Percentiles rank a stretch among this genome's conserved stretches.
Evolutionary conservation across 305 asterid genomes (phyloP).

Genomic region (Fraxinus paxiana): DNA sequence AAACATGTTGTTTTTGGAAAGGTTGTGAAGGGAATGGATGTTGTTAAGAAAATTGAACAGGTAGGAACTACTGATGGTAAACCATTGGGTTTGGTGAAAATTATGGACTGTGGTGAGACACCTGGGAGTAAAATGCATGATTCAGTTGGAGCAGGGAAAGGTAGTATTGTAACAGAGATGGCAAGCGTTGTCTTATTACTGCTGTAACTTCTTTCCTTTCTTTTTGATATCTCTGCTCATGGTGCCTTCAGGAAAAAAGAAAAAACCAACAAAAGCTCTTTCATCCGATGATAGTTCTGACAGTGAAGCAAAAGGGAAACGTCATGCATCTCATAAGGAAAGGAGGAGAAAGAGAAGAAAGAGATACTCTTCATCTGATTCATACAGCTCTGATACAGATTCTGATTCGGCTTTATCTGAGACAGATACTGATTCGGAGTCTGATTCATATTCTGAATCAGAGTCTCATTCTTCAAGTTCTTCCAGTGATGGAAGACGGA

Average conservation of each 20-base stretch:
- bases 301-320: conserved; percentile 42
- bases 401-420: conserved; percentile 59
- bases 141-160: conserved; percentile 49
- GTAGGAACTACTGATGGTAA: conserved; percentile 67
- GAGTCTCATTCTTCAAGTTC: conserved; percentile 70
- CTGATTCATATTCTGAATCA: conserved; percentile 54
- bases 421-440: conserved; percentile 56
- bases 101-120: conserved; percentile 72
- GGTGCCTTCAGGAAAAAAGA: conserved; percentile 52
- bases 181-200: conserved; percentile 9
- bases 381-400: conserved; percentile 65
- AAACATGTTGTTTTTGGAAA: conserved; percentile 95
- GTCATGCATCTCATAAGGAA: conserved; percentile 41
- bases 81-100: conserved; percentile 58
- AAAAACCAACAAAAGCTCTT: conserved; percentile 37
- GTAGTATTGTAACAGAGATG: conserved; percentile 32
- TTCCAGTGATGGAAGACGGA: conserved; percentile 72
- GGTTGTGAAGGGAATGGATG: conserved; percentile 82
- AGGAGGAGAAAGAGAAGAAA: conserved; percentile 56
- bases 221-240: conserved; percentile 27
- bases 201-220: conserved; percentile 15
- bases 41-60: conserved; percentile 75
- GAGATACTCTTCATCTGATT: conserved; percentile 74
- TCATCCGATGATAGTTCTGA: conserved; percentile 48
- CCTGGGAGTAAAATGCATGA: conserved; percentile 35